These are phyloP conservation scores for Fusarium staphyleae DNA, from an alignment of 2,329 filamentous ascomycete species.

Conservation along the genomic window DNA sequence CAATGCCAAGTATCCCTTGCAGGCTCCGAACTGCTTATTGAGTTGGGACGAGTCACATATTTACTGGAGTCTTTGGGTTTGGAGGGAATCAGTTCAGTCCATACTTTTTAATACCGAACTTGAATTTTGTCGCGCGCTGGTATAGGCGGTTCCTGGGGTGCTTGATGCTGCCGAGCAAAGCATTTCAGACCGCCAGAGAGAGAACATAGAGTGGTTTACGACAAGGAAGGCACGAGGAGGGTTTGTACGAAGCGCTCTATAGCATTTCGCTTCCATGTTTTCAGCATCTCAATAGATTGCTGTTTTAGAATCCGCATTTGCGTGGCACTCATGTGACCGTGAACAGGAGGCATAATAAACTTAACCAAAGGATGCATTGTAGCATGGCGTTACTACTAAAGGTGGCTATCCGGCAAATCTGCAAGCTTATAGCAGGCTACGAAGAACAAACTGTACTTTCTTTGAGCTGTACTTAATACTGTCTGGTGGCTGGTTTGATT, in stretches of 20 bases:
- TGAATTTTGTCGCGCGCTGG: conserved; percentile 41
- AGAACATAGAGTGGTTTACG: conserved; percentile 34
- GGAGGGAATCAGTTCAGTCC: conserved; percentile 47
- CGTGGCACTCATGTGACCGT: conserved; percentile 4
- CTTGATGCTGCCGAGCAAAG: conserved; percentile 24
- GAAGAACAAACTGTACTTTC: too few species aligned
- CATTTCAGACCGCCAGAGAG: conserved; percentile 28
- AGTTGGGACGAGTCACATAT: conserved; percentile 46
- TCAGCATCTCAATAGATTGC: conserved; percentile 43
- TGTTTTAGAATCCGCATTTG: conserved; percentile 30
- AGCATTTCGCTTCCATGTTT: conserved; percentile 35
- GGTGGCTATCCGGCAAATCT: too few species aligned
- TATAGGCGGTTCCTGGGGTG: conserved; percentile 25
- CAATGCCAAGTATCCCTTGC: conserved; percentile 40
- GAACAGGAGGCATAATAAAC: neutral
- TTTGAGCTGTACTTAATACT: too few species aligned
- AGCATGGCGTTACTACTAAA: neutral
- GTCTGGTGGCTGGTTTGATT: too few species aligned
- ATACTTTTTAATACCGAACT: conserved; percentile 48
- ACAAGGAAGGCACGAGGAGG: conserved; percentile 32
- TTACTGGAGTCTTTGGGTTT: conserved; percentile 52
- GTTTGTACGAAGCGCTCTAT: conserved; percentile 40
- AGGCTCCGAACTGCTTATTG: conserved; percentile 40
- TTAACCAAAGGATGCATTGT: neutral
- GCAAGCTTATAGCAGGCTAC: too few species aligned